Evolutionary conservation across 345 rosid genomes (phyloP).

Genomic region (Bruguiera sexangula): DNA sequence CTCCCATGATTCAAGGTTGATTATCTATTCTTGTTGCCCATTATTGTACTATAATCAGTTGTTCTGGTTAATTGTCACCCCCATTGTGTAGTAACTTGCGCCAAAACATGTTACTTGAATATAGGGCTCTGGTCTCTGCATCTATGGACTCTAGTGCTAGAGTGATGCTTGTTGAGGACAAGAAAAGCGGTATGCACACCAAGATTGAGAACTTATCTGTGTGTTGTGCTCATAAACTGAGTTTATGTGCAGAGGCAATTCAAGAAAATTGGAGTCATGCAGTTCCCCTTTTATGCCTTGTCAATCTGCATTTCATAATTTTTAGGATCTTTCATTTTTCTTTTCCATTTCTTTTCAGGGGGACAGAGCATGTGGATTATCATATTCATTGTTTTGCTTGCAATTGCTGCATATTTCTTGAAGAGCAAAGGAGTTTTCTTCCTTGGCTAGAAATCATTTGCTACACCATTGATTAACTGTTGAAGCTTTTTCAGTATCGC

Average conservation of each 20-base stretch:
- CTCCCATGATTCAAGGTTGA: slow-evolving; percentile 85
- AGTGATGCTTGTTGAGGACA: slow-evolving; percentile 53
- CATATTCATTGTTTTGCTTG: slow-evolving; percentile 33
- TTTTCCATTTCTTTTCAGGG: slow-evolving; percentile 30
- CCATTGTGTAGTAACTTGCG: background rate
- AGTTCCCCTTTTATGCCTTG: background rate
- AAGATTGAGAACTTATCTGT: background rate
- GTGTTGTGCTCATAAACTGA: background rate
- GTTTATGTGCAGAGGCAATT: too few species aligned
- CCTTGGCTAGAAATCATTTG: slow-evolving; percentile 3
- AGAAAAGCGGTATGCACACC: slow-evolving; percentile 39
- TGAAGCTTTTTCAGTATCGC: background rate
- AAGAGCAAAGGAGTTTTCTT: slow-evolving; percentile 25
- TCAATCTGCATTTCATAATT: background rate
- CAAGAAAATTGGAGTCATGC: background rate
- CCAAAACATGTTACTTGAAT: slow-evolving; percentile 20
- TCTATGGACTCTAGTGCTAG: slow-evolving; percentile 94
- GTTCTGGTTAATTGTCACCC: background rate
- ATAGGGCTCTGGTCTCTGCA: slow-evolving; percentile 75
- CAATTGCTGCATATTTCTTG: slow-evolving; percentile 38
- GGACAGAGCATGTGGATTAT: slow-evolving; percentile 36
- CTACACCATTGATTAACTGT: background rate
- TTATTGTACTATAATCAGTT: background rate
- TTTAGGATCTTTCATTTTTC: background rate
- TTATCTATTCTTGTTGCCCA: background rate